Conservation (phyloP, 257 asterid species). For the Gentiana dahurica region DNA sequence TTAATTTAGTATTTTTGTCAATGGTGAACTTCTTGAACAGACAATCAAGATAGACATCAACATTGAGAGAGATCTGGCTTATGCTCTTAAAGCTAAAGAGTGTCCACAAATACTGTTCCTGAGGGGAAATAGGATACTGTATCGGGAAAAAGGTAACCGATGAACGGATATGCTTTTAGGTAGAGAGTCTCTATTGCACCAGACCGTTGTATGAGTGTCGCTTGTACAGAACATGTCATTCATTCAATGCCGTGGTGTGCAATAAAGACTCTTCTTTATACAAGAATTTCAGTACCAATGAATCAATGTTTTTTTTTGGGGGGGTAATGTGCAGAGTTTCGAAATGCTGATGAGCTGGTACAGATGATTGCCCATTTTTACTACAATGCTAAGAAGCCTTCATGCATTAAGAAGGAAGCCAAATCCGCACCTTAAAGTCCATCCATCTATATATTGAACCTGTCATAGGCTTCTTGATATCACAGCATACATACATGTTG, state of each 20-base stretch:
- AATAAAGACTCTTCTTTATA: no score
- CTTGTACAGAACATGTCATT: no score
- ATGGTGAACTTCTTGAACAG: constrained; percentile 24
- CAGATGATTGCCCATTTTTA: constrained; percentile 87
- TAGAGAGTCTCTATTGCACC: no score
- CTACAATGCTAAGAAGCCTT: constrained; percentile 73
- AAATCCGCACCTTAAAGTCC: constrained; percentile 14
- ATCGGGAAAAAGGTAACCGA: constrained; percentile 67
- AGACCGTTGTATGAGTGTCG: no score
- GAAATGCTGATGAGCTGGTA: constrained; percentile 72
- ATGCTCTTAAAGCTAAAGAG: constrained; percentile 81
- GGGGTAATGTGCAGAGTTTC: constrained; percentile 36
- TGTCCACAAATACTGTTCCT: constrained; percentile 82
- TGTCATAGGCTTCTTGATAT: no score
- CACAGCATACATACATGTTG: no score
- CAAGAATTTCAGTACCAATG: no score
- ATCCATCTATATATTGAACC: no score
- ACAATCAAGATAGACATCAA: constrained; percentile 83
- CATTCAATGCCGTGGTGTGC: no score
- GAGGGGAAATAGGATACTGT: constrained; percentile 66
- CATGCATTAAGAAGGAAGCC: constrained; percentile 36
- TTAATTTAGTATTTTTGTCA: constrained; percentile 1
- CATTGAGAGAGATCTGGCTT: constrained; percentile 89
- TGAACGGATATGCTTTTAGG: not conserved
- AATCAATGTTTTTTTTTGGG: not conserved